Conservation (phyloP, 2,329 filamentous ascomycete species). For the Alternaria incomplexa region DNA sequence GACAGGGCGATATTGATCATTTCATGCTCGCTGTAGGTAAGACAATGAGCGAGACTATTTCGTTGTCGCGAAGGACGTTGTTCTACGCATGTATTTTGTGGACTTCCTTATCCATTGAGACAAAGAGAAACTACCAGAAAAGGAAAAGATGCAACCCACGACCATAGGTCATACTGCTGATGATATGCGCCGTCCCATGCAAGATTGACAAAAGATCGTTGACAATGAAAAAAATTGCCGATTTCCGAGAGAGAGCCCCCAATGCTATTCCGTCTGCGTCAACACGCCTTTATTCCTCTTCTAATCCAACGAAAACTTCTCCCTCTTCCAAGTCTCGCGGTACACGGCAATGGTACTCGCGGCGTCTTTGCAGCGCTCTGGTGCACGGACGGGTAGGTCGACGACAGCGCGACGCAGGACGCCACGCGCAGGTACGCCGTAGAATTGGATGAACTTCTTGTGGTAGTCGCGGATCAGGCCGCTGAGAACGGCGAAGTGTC, state of each 20-base stretch:
- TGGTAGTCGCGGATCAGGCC: conserved; percentile 68
- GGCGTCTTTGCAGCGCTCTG: conserved; percentile 30
- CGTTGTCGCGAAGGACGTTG: not conserved
- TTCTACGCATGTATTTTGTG: not conserved
- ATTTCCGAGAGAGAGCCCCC: not conserved
- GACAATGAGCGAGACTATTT: not conserved
- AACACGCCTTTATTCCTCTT: not conserved
- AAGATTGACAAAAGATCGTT: not conserved
- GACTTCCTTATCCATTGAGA: not conserved
- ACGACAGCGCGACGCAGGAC: conserved; percentile 73
- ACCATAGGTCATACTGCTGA: conserved; percentile 11
- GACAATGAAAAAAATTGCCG: not conserved
- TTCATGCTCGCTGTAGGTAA: not conserved
- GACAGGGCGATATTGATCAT: not conserved
- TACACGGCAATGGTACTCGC: conserved; percentile 39
- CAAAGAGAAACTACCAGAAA: not conserved
- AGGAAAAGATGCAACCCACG: not conserved
- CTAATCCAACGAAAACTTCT: conserved; percentile 27
- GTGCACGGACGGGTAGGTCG: conserved; percentile 66
- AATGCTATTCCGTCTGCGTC: not conserved
- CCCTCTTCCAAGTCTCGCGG: conserved; percentile 41
- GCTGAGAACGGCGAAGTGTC: conserved; percentile 59
- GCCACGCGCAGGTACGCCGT: conserved; percentile 76
- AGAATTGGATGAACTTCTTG: conserved; percentile 78
- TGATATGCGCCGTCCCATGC: conserved; percentile 2